These are phyloP conservation scores for Chlorella ohadii DNA, from an alignment of 139 green algal genomes.

Conservation along the genomic window DNA sequence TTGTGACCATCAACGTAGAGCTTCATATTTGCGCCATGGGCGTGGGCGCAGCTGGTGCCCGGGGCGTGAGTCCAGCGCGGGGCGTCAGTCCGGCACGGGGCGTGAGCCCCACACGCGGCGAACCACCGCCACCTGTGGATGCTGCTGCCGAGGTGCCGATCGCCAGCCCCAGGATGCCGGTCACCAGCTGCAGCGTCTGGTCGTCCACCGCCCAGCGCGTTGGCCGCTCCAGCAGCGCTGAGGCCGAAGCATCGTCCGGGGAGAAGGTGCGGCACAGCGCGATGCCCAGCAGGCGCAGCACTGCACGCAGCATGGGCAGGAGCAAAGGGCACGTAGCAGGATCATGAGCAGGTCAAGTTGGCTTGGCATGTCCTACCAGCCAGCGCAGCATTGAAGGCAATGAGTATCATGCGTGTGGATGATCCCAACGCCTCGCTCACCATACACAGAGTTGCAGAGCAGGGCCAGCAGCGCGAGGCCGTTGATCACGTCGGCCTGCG, in stretches of 20 bases:
- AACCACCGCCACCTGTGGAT: background rate
- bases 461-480: conserved; percentile 15
- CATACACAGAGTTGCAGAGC: conserved; percentile 26
- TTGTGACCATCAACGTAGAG: too few species aligned
- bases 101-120: background rate
- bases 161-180: conserved; percentile 8
- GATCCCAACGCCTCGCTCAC: conserved; percentile 16
- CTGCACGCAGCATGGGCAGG: background rate
- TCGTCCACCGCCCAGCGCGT: conserved; percentile 24
- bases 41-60: too few species aligned
- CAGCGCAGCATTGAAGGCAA: too few species aligned
- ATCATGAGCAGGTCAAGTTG: too few species aligned
- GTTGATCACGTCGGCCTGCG: conserved; percentile 1
- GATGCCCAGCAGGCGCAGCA: conserved; percentile 23
- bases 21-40: too few species aligned
- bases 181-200: conserved; percentile 1
- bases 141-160: conserved; percentile 20
- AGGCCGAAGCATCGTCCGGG: background rate
- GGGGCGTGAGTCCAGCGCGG: background rate
- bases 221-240: background rate
- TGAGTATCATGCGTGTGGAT: too few species aligned
- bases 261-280: conserved; percentile 21
- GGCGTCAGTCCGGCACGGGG: background rate
- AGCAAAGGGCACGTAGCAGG: background rate
- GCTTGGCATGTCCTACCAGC: too few species aligned